Evolutionary conservation across 2,329 filamentous ascomycete species (phyloP).

Genomic region (Didymella pinodella): DNA sequence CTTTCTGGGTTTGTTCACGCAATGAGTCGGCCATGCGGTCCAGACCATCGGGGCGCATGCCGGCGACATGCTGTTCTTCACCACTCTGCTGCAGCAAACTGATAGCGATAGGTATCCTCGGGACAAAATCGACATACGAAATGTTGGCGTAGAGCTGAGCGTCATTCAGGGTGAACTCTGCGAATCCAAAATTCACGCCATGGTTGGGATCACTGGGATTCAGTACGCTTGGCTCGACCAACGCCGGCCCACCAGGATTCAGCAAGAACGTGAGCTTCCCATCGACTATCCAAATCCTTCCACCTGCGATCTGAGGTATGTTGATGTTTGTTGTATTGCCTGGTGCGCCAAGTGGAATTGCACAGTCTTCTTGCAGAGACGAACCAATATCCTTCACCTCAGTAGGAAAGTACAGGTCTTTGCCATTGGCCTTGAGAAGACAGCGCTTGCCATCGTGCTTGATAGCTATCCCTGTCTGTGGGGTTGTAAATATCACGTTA

Average conservation of each 20-base stretch:
- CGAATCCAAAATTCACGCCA: slow-evolving; percentile 18
- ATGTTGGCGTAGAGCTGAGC: slow-evolving; percentile 19
- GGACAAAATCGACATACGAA: slow-evolving; percentile 18
- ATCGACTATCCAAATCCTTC: slow-evolving; percentile 16
- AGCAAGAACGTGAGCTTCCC: slow-evolving; percentile 17
- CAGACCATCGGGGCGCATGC: slow-evolving; percentile 13
- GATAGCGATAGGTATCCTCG: slow-evolving; percentile 15
- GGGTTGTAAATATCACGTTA: background rate
- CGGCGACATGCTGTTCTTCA: slow-evolving; percentile 10
- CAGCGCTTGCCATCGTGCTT: slow-evolving; percentile 18
- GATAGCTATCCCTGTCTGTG: slow-evolving; percentile 17
- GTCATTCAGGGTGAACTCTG: slow-evolving; percentile 15
- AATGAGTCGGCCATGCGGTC: slow-evolving; percentile 14
- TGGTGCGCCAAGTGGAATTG: slow-evolving; percentile 14
- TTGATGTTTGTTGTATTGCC: slow-evolving; percentile 17
- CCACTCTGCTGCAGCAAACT: slow-evolving; percentile 7
- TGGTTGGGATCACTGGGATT: slow-evolving; percentile 19
- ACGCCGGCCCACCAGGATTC: slow-evolving; percentile 17
- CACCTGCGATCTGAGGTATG: slow-evolving; percentile 19
- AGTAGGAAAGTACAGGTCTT: slow-evolving; percentile 16
- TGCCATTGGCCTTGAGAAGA: slow-evolving; percentile 15
- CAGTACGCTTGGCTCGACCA: slow-evolving; percentile 17
- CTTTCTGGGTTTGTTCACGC: slow-evolving; percentile 14
- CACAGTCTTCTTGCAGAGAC: slow-evolving; percentile 18
- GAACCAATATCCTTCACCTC: slow-evolving; percentile 22